Evolutionary conservation across 2,329 filamentous ascomycete genomes (phyloP).

Genomic region (Aspergillus sp.): DNA sequence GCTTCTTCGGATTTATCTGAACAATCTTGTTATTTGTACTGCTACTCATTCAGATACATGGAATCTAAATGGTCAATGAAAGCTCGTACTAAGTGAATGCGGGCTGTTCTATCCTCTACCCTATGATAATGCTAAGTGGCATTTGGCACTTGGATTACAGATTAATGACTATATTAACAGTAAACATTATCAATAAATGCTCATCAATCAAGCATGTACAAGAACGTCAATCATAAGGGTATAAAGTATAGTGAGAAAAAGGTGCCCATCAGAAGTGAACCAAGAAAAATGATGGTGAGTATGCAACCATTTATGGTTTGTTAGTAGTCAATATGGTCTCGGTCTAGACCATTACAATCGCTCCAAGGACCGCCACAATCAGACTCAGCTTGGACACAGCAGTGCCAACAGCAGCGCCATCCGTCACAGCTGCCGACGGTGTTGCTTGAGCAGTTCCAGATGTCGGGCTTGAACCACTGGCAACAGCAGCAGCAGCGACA

Average conservation of each 20-base stretch:
- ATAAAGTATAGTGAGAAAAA: neutral
- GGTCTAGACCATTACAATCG: slow-evolving; percentile 27
- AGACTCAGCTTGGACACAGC: slow-evolving; percentile 27
- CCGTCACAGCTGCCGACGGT: slow-evolving; percentile 2
- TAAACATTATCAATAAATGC: slow-evolving; percentile 2
- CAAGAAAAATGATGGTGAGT: neutral
- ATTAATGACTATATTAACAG: neutral
- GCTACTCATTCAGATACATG: too few species aligned
- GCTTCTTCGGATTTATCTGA: too few species aligned
- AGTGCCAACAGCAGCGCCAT: slow-evolving; percentile 22
- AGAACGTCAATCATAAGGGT: slow-evolving; percentile 10
- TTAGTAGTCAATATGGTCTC: neutral
- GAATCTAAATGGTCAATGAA: too few species aligned
- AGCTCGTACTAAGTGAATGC: too few species aligned
- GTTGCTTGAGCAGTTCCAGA: neutral
- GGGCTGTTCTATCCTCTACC: too few species aligned
- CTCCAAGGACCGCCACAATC: slow-evolving; percentile 28
- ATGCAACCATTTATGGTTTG: neutral
- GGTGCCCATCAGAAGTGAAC: slow-evolving; percentile 1
- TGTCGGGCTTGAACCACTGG: neutral
- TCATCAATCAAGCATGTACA: slow-evolving; percentile 9
- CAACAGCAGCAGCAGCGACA: neutral
- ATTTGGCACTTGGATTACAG: too few species aligned
- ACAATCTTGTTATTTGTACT: too few species aligned
- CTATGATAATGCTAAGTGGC: too few species aligned